Conservation (phyloP, 495 filamentous ascomycete genomes). For the Beverwykella pulmonaria region DNA sequence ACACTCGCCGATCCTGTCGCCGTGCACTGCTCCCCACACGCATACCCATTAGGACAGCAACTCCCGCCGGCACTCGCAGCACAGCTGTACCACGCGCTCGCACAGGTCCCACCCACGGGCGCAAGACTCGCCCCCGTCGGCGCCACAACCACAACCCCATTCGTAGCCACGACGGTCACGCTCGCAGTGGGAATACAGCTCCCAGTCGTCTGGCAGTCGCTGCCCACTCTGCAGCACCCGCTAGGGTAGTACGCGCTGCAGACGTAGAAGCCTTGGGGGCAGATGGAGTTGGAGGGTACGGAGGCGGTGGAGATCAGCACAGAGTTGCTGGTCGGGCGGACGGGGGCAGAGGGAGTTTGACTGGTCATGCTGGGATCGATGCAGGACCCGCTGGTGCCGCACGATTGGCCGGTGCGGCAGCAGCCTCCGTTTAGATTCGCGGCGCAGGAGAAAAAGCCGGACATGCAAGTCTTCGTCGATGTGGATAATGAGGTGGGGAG, state of each 20-base stretch:
- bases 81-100: conserved; percentile 35
- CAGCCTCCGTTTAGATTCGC: conserved; percentile 47
- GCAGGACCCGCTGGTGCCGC: conserved; percentile 34
- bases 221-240: conserved; percentile 80
- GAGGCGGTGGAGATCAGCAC: conserved; percentile 30
- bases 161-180: conserved; percentile 60
- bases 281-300: conserved; percentile 50
- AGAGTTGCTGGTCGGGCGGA: conserved; percentile 56
- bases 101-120: conserved; percentile 26
- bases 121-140: conserved; percentile 51
- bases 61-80: conserved; percentile 31
- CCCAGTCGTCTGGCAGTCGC: conserved; percentile 72
- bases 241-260: conserved; percentile 67
- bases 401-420: conserved; percentile 46
- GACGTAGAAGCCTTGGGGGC: conserved; percentile 76
- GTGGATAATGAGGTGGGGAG: conserved; percentile 37
- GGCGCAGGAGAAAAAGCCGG: conserved; percentile 58
- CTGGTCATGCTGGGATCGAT: conserved; percentile 27
- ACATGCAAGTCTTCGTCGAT: conserved; percentile 52
- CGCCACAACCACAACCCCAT: conserved; percentile 69
- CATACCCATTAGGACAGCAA: conserved; percentile 34
- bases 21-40: conserved; percentile 35
- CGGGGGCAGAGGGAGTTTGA: conserved; percentile 49
- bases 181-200: conserved; percentile 55
- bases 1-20: conserved; percentile 21